Conservation (phyloP, 371 early-diverging fungal genomes). For the Mucor lusitanicus region DNA sequence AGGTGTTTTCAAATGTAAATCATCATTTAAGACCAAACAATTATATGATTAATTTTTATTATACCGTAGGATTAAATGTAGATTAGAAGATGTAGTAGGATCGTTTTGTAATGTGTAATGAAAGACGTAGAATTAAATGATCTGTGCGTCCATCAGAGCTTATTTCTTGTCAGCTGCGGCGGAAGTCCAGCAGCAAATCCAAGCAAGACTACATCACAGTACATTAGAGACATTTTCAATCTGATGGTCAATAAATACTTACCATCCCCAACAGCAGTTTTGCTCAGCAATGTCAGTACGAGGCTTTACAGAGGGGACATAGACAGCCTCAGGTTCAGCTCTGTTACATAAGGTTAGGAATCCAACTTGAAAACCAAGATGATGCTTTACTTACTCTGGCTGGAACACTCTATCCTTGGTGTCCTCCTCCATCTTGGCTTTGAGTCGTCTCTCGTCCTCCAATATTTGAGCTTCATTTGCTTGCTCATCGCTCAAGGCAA, state of each 20-base stretch:
- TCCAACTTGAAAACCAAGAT: background rate
- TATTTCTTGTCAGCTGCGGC: background rate
- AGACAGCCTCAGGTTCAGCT: background rate
- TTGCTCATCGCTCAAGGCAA: background rate
- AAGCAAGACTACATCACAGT: background rate
- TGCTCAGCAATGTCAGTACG: background rate
- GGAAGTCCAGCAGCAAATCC: background rate
- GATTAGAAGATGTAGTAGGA: background rate
- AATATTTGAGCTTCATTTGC: background rate
- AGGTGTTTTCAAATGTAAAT: background rate
- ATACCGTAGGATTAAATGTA: background rate
- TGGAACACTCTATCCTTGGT: background rate
- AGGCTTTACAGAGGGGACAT: background rate
- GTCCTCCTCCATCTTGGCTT: background rate
- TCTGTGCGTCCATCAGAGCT: background rate
- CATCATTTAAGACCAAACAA: background rate
- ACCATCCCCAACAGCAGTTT: background rate
- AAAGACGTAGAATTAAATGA: background rate
- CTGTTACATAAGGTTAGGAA: background rate
- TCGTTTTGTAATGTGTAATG: background rate
- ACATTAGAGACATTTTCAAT: background rate
- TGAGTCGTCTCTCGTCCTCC: background rate
- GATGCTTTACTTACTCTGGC: background rate
- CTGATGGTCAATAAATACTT: background rate
- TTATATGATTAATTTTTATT: background rate